Evolutionary conservation across 2,329 filamentous ascomycete genomes (phyloP), one percentile per base, ranked within the genome.

Genomic region (Nemania diffusa): DNA sequence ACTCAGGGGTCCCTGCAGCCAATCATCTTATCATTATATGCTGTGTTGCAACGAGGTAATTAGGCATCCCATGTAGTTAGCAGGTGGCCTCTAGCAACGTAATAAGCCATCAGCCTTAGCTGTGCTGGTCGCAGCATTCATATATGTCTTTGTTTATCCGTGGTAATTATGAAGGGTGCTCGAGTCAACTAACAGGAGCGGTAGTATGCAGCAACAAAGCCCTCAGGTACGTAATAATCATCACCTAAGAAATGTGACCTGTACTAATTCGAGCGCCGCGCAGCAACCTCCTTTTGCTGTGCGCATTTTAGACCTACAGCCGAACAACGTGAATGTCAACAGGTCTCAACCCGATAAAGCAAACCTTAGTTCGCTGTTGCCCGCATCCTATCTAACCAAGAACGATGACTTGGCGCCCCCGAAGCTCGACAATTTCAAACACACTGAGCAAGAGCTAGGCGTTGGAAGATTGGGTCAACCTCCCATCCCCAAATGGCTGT

Each of bases 401-500:
- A 11, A 50, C 2, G 60, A 67, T 34, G 53, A 60, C 48, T 48
- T 67, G 26, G 40, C 55, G 48, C 55, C 34, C 13, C 65, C 65
- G 32, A 64, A 53, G 57, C 64, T 64, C 20, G 55, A 67, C 22
- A 42, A 64, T 57, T 42, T 50, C 24, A 42, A 27, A 13, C 58
- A 63, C 40, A 26, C 62, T 29, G 40, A 69, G 40, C 48, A 66
- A 56, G 62, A 69, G 56, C 58, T 65, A 22, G 37, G 52, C 34
- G 46, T 62, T 13, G 57, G 52, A 17, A 52, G 53, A 58, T 37
- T 68, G 2, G 32, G 61, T 37, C 34, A 22, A 22, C 50, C 17
- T 48, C 44, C 44, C 2, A 17, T 62, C 22, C 40, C 37, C 20
- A 32, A 46, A n/a, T 72, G 72, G 66, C 73, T 77, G 27, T 76